These are phyloP conservation scores for Ceratocystiopsis brevicomis DNA, from an alignment of 2,329 filamentous ascomycete genomes.

Conservation along the genomic window DNA sequence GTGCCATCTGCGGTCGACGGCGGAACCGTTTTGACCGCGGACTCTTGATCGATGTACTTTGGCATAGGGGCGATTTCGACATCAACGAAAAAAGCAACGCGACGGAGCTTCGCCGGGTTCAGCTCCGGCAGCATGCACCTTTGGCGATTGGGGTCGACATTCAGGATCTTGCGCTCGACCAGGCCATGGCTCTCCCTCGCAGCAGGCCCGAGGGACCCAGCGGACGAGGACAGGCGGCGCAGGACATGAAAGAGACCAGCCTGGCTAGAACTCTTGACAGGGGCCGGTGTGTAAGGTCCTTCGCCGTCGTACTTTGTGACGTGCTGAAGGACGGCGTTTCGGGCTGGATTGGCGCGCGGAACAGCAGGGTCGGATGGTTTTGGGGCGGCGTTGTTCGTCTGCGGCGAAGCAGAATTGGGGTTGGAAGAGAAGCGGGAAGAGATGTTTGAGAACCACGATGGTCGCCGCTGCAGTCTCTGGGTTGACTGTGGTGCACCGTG, in stretches of 20 bases:
- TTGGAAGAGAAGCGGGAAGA: slow-evolving; percentile 72
- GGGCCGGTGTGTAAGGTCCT: slow-evolving; percentile 53
- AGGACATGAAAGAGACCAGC: slow-evolving; percentile 67
- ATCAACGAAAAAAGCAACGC: slow-evolving; percentile 90
- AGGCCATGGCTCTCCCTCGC: slow-evolving; percentile 41
- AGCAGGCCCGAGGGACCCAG: slow-evolving; percentile 22
- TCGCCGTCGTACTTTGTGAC: slow-evolving; percentile 36
- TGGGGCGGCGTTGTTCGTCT: slow-evolving; percentile 16
- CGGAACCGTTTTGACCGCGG: slow-evolving; percentile 20
- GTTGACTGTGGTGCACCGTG: too few species aligned
- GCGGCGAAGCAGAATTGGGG: slow-evolving; percentile 15
- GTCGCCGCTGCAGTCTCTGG: too few species aligned
- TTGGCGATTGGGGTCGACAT: slow-evolving; percentile 63
- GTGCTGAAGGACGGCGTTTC: slow-evolving; percentile 41
- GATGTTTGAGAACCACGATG: slow-evolving; percentile 68
- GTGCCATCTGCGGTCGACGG: slow-evolving; percentile 31
- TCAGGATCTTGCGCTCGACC: slow-evolving; percentile 65
- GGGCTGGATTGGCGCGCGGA: slow-evolving; percentile 29
- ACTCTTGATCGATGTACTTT: slow-evolving; percentile 47
- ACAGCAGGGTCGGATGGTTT: slow-evolving; percentile 25
- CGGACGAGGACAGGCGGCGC: slow-evolving; percentile 58
- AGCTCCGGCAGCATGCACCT: slow-evolving; percentile 65
- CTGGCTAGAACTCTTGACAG: slow-evolving; percentile 42
- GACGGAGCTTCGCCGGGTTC: slow-evolving; percentile 59
- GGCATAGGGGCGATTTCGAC: slow-evolving; percentile 88